Evolutionary conservation across 768 basidiomycete genomes (phyloP).

Genomic region (Collybia sp.): DNA sequence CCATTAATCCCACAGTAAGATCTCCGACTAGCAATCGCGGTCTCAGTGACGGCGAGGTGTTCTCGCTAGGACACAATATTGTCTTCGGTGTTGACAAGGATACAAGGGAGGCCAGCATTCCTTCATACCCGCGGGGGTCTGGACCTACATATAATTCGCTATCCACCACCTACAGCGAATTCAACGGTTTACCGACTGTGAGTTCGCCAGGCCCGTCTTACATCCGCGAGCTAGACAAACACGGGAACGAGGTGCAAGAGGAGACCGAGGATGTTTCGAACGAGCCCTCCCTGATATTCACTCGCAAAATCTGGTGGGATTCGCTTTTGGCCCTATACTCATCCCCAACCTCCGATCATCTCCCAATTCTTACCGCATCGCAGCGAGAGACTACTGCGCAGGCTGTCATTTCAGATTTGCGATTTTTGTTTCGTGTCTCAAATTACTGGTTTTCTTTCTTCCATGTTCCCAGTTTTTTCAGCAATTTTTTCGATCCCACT

Average conservation of each 20-base stretch:
- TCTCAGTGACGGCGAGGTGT: no score
- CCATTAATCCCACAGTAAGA: no score
- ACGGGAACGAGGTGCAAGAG: slow-evolving; percentile 11
- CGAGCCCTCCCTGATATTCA: slow-evolving; percentile 63
- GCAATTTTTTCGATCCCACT: slow-evolving; percentile 49
- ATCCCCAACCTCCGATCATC: slow-evolving; percentile 26
- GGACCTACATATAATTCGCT: no score
- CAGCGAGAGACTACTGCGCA: slow-evolving; percentile 43
- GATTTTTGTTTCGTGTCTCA: slow-evolving; percentile 58
- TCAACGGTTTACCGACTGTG: slow-evolving; percentile 13
- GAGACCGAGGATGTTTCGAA: slow-evolving; percentile 27
- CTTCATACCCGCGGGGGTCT: no score
- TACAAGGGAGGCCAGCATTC: no score
- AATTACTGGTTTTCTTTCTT: slow-evolving; percentile 75
- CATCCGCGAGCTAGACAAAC: slow-evolving; percentile 15
- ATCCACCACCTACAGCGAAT: not conserved
- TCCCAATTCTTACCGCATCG: slow-evolving; percentile 27
- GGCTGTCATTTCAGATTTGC: slow-evolving; percentile 50
- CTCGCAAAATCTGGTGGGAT: slow-evolving; percentile 80
- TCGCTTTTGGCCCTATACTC: slow-evolving; percentile 54
- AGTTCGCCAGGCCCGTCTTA: slow-evolving; percentile 6
- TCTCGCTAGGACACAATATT: no score
- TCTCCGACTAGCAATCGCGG: no score
- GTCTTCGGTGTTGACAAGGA: no score
- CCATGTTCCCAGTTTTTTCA: slow-evolving; percentile 65